These are phyloP conservation scores for Mycena belliarum DNA, from an alignment of 768 basidiomycete species.

Conservation along the genomic window DNA sequence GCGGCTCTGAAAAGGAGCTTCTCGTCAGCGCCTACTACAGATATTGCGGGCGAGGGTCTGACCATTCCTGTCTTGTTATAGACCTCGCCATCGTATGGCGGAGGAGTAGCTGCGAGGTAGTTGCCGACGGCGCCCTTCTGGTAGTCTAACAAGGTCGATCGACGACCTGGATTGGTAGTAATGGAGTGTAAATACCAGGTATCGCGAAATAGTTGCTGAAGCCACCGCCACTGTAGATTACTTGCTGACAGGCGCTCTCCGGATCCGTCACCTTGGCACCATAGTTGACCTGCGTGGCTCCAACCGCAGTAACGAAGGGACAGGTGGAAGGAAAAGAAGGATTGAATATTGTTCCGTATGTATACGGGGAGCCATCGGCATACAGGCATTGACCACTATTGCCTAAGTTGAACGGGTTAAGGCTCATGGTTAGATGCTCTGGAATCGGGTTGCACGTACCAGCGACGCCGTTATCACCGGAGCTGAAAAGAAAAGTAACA, in stretches of 20 bases:
- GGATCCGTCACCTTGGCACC: conserved; percentile 30
- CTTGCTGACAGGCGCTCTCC: conserved; percentile 37
- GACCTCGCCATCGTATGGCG: conserved; percentile 19
- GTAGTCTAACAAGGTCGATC: conserved; percentile 25
- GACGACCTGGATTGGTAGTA: background rate
- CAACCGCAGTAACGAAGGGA: conserved; percentile 47
- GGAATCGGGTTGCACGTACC: conserved; percentile 28
- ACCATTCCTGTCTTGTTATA: conserved; percentile 38
- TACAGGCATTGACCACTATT: conserved; percentile 39
- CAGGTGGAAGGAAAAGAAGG: conserved; percentile 43
- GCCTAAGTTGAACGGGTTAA: conserved; percentile 15
- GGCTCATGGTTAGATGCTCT: background rate
- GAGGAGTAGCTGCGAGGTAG: conserved; percentile 36
- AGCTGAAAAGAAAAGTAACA: conserved; percentile 56
- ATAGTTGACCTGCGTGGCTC: conserved; percentile 45
- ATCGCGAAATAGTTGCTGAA: conserved; percentile 44
- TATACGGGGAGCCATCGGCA: conserved; percentile 39
- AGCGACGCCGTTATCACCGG: conserved; percentile 61
- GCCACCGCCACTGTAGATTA: conserved; percentile 34
- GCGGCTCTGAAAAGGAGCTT: conserved; percentile 35
- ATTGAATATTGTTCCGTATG: conserved; percentile 41
- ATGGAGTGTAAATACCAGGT: conserved; percentile 21
- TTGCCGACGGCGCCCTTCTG: conserved; percentile 37
- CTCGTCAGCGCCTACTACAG: too few species aligned
- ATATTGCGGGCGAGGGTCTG: conserved; percentile 16